phyloP scores from a whole-genome alignment of 2,329 filamentous ascomycete genomes.

The Aspergillus terreus region DNA sequence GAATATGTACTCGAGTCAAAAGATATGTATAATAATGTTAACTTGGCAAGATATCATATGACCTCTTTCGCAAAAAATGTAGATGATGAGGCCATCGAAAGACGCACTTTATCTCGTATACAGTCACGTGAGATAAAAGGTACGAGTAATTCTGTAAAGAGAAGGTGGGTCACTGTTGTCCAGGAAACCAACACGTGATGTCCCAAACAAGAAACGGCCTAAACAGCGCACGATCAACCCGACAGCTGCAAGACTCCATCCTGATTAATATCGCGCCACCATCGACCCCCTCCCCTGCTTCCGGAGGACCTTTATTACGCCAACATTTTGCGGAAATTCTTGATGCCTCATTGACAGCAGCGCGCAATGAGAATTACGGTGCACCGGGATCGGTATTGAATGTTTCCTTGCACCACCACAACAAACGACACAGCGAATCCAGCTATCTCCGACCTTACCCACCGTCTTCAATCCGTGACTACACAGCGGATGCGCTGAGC shows the following conservation, averaged over 20 bases:
- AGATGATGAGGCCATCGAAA: too few relatives aligned
- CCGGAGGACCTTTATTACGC: background rate
- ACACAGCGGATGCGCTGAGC: background rate
- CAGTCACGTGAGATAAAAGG: too few relatives aligned
- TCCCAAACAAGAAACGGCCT: slow-evolving; percentile 10
- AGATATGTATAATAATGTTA: too few relatives aligned
- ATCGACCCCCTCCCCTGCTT: background rate
- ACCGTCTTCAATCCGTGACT: background rate
- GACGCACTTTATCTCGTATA: too few relatives aligned
- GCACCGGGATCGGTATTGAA: background rate
- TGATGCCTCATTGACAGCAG: background rate
- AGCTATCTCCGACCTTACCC: background rate
- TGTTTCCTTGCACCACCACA: background rate
- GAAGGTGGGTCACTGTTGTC: slow-evolving; percentile 3
- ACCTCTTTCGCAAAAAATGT: too few relatives aligned
- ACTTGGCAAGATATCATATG: too few relatives aligned
- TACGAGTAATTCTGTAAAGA: background rate
- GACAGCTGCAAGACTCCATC: slow-evolving; percentile 3
- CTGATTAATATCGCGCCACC: background rate
- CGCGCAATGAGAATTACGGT: slow-evolving; percentile 10
- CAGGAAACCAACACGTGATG: slow-evolving; percentile 3
- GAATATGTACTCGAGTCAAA: too few relatives aligned
- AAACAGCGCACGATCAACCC: slow-evolving; percentile 3
- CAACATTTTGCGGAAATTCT: background rate
- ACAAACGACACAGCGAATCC: background rate